phyloP scores from a whole-genome alignment of 805 yeast species.

The Zygotorulaspora florentina region DNA sequence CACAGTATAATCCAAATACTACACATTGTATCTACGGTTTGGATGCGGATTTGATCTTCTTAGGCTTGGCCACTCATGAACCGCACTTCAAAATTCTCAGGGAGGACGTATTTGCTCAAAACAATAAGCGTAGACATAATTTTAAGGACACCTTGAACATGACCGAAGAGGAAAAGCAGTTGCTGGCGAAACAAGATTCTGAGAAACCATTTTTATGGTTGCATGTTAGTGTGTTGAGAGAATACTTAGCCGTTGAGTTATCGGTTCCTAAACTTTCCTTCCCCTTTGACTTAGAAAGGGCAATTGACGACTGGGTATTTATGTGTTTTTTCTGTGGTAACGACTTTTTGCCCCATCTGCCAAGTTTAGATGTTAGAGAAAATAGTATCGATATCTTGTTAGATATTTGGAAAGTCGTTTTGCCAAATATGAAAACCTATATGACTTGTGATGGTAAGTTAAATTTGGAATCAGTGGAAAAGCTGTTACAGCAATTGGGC shows the following conservation, averaged over 20 bases:
- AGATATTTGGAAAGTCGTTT: conserved; percentile 71
- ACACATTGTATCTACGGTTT: conserved; percentile 95
- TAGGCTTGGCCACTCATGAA: conserved; percentile 96
- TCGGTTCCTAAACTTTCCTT: conserved; percentile 64
- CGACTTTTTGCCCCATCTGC: conserved; percentile 95
- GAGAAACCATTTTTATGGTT: conserved; percentile 91
- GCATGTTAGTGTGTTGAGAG: conserved; percentile 81
- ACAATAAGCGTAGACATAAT: conserved; percentile 37
- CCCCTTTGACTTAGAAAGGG: conserved; percentile 85
- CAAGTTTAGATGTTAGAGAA: conserved; percentile 91
- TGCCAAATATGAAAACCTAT: conserved; percentile 67
- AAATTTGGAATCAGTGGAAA: conserved; percentile 71
- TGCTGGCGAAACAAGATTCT: conserved; percentile 34
- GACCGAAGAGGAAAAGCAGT: conserved; percentile 53
- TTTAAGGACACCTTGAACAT: conserved; percentile 39
- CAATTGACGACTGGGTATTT: conserved; percentile 97
- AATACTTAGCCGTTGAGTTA: conserved; percentile 81
- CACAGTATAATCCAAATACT: conserved; percentile 86
- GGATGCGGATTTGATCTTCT: conserved; percentile 95
- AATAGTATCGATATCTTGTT: conserved; percentile 82
- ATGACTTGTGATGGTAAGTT: conserved; percentile 88
- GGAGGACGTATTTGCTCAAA: conserved; percentile 93
- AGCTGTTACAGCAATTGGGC: conserved; percentile 59
- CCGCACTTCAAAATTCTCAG: conserved; percentile 92
- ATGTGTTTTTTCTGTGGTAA: conserved; percentile 98